A percentile compares a stretch with the other conserved stretches of the same genome.
These are phyloP conservation scores for Phytopythium helicoides DNA, from an alignment of 352 stramenopile genomes.

Conservation along the genomic window DNA sequence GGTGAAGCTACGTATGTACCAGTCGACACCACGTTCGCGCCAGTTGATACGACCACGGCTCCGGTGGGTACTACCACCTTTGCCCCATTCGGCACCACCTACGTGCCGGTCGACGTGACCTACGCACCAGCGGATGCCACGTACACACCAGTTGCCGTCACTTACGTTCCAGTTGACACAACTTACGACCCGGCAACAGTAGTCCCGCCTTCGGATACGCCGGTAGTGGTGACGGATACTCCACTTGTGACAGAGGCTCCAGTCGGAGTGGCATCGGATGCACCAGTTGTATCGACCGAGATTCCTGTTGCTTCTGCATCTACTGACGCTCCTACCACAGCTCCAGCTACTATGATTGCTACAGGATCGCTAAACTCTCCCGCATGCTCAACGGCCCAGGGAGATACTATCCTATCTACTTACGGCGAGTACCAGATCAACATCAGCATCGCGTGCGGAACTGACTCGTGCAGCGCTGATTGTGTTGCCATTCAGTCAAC, in stretches of 20 bases:
- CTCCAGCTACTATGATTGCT: too few relatives aligned
- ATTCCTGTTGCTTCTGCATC: too few relatives aligned
- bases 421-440: conserved; percentile 2
- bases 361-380: too few relatives aligned
- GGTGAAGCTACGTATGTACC: too few relatives aligned
- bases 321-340: too few relatives aligned
- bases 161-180: not conserved
- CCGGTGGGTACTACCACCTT: too few relatives aligned
- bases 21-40: too few relatives aligned
- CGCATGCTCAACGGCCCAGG: not conserved
- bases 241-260: not conserved
- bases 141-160: not conserved
- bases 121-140: not conserved
- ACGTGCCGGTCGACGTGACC: not conserved
- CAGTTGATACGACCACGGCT: too few relatives aligned
- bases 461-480: not conserved
- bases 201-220: not conserved
- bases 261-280: not conserved
- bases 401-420: not conserved
- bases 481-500: not conserved
- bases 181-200: not conserved
- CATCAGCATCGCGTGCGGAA: not conserved
- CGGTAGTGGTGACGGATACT: not conserved
- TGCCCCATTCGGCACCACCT: too few relatives aligned
- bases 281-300: not conserved